These are phyloP conservation scores for Hyaloscypha hepaticicola DNA, from an alignment of 495 filamentous ascomycete species.

Conservation along the genomic window DNA sequence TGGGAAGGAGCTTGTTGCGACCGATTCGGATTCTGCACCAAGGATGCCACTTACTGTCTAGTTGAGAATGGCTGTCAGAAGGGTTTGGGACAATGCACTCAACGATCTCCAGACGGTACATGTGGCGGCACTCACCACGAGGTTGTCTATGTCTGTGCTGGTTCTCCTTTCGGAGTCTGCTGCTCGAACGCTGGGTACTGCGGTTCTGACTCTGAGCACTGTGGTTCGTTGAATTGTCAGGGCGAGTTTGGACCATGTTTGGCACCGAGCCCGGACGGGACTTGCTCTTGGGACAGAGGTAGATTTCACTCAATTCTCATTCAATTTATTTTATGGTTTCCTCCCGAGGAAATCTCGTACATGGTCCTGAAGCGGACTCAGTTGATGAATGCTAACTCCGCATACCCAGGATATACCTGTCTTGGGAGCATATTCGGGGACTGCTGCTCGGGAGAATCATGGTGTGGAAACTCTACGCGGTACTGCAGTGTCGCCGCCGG, in stretches of 20 bases:
- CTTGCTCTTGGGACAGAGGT: constrained; percentile 9
- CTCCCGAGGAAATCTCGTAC: too few relatives aligned
- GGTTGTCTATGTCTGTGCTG: constrained; percentile 16
- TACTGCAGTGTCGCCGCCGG: constrained; percentile 13
- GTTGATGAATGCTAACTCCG: too few relatives aligned
- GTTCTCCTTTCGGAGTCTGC: constrained; percentile 26
- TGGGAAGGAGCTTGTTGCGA: constrained; percentile 20
- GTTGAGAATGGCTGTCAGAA: constrained; percentile 15
- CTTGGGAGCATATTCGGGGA: constrained; percentile 8
- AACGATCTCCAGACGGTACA: constrained; percentile 23
- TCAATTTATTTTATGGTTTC: too few relatives aligned
- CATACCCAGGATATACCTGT: constrained; percentile 17
- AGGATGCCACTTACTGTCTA: constrained; percentile 3
- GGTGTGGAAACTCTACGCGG: constrained; percentile 10
- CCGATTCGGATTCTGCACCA: constrained; percentile 14
- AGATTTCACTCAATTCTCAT: too few relatives aligned
- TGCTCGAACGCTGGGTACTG: constrained; percentile 24
- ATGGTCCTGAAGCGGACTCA: too few relatives aligned
- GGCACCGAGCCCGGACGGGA: constrained; percentile 9
- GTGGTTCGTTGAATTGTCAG: constrained; percentile 14
- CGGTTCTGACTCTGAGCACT: constrained; percentile 1
- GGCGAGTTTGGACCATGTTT: constrained; percentile 7
- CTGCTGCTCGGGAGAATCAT: constrained; percentile 11
- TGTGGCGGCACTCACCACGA: constrained; percentile 23
- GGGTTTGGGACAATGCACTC: constrained; percentile 5